Conservation (phyloP, 306 rosid genomes). For the Senna tora region DNA sequence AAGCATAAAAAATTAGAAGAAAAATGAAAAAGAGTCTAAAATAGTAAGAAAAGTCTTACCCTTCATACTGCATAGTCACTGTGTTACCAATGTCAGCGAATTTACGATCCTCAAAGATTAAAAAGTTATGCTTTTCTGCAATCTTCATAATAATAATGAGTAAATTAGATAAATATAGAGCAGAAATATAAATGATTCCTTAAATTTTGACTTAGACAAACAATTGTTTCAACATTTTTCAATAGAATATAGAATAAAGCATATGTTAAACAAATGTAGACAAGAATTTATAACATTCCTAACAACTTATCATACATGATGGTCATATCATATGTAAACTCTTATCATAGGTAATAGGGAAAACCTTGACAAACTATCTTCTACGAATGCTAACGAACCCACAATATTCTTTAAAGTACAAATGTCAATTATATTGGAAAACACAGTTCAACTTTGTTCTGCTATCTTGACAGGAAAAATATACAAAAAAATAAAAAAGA, state of each 20-base stretch:
- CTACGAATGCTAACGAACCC: slow-evolving; percentile 14
- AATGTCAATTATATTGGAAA: slow-evolving; percentile 3
- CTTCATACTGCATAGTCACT: slow-evolving; percentile 93
- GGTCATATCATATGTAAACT: neutral
- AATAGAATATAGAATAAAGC: slow-evolving; percentile 40
- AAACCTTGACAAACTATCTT: neutral
- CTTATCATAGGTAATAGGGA: slow-evolving; percentile 18
- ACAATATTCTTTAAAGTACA: neutral
- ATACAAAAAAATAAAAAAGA: neutral
- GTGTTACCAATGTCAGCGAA: slow-evolving; percentile 96
- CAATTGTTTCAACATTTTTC: slow-evolving; percentile 65
- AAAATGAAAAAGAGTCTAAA: slow-evolving; percentile 15
- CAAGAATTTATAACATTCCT: slow-evolving; percentile 22
- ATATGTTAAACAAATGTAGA: slow-evolving; percentile 29
- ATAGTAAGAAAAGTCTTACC: slow-evolving; percentile 49
- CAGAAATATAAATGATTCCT: slow-evolving; percentile 17
- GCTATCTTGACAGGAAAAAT: slow-evolving; percentile 4
- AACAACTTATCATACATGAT: slow-evolving; percentile 11
- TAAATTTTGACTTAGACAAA: slow-evolving; percentile 5
- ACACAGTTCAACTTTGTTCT: slow-evolving; percentile 10
- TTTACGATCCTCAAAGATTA: slow-evolving; percentile 94
- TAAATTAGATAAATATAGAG: slow-evolving; percentile 34
- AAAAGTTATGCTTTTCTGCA: slow-evolving; percentile 83
- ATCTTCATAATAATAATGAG: slow-evolving; percentile 55
- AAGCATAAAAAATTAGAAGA: slow-evolving; percentile 10